phyloP scores from a whole-genome alignment of 75 land plant genomes.

The Chamaecyparis obtusa region DNA sequence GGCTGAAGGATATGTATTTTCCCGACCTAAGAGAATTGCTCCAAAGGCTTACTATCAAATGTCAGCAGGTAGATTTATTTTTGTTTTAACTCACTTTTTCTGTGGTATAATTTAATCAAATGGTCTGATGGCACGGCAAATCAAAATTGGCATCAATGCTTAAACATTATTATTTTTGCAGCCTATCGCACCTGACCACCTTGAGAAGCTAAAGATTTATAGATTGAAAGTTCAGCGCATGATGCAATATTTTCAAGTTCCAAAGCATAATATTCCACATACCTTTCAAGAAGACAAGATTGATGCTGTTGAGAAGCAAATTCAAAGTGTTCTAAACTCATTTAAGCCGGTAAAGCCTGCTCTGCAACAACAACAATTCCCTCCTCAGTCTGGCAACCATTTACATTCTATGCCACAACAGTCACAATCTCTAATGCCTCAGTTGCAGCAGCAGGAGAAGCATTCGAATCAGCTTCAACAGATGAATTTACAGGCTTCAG shows the following conservation, averaged over 20 bases:
- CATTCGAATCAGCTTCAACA: constrained; percentile 52
- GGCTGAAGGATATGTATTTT: background rate
- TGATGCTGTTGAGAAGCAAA: background rate
- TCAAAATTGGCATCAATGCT: background rate
- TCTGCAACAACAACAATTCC: constrained; percentile 15
- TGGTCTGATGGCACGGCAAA: background rate
- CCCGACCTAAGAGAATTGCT: background rate
- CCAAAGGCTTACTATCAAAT: background rate
- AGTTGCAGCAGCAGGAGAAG: constrained; percentile 30
- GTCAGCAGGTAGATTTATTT: background rate
- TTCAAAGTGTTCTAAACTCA: background rate
- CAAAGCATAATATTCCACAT: background rate
- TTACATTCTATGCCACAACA: constrained; percentile 22
- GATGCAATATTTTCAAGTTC: background rate
- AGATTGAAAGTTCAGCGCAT: background rate
- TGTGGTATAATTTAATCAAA: background rate
- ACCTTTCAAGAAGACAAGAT: background rate
- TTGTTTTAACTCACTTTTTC: background rate
- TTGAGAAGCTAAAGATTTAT: background rate
- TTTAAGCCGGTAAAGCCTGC: background rate
- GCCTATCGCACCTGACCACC: background rate
- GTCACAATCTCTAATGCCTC: constrained; percentile 34
- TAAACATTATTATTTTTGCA: background rate
- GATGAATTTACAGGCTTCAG: constrained; percentile 40
- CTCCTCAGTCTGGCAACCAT: constrained; percentile 7